Percentiles rank a stretch among this genome's conserved stretches.
phyloP scores from a whole-genome alignment of 139 green algal genomes.

The Chlamydomonas asymmetrica region DNA sequence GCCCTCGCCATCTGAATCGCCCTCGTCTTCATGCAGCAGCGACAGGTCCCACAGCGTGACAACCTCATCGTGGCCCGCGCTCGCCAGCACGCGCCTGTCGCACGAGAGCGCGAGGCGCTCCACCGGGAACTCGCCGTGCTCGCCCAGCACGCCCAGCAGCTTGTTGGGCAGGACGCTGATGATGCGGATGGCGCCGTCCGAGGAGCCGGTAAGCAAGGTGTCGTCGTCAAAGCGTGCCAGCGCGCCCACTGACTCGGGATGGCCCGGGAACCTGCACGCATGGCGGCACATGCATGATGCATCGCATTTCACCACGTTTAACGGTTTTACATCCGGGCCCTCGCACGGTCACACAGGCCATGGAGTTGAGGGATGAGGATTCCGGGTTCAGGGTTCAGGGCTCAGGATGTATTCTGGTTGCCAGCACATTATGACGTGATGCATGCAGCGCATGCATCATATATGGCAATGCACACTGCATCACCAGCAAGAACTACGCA shows the following conservation, averaged over 20 bases:
- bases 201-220: conserved; percentile 84
- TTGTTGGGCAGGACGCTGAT: conserved; percentile 80
- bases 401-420: too few relatives aligned
- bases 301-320: too few relatives aligned
- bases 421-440: too few relatives aligned
- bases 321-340: too few relatives aligned
- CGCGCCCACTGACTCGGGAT: conserved; percentile 78
- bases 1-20: conserved; percentile 50
- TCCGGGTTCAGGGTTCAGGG: too few relatives aligned
- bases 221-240: conserved; percentile 84
- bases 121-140: conserved; percentile 72
- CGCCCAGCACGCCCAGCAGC: conserved; percentile 88
- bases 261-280: conserved; percentile 63
- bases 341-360: too few relatives aligned
- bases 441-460: too few relatives aligned
- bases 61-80: conserved; percentile 72
- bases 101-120: conserved; percentile 62
- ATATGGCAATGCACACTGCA: too few relatives aligned
- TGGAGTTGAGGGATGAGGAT: too few relatives aligned
- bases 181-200: conserved; percentile 85
- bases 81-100: conserved; percentile 63
- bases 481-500: too few relatives aligned
- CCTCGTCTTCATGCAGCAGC: conserved; percentile 55
- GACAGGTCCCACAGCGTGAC: conserved; percentile 83
- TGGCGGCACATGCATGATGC: too few relatives aligned